A percentile compares a stretch with the other conserved stretches of the same genome.
phyloP scores from a whole-genome alignment of 345 rosid genomes.

The Euclidium syriacum region DNA sequence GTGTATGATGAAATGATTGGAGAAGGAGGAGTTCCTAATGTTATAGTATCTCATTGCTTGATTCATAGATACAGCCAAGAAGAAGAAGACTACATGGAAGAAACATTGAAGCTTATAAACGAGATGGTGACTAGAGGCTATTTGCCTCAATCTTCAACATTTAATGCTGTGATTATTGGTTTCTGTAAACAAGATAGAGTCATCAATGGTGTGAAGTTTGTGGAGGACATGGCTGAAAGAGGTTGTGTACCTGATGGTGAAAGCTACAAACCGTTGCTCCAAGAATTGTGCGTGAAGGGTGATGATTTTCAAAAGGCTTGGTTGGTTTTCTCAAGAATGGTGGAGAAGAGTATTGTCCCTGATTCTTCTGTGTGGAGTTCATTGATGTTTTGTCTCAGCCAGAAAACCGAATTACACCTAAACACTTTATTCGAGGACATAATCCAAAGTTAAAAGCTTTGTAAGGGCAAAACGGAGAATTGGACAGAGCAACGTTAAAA shows the following conservation, averaged over 20 bases:
- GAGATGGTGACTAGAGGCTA: conserved; percentile 45
- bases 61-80: conserved; percentile 49
- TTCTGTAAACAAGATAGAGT: conserved; percentile 58
- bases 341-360: conserved; percentile 50
- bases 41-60: conserved; percentile 51
- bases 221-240: conserved; percentile 58
- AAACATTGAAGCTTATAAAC: conserved; percentile 53
- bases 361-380: conserved; percentile 51
- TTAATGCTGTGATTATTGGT: conserved; percentile 47
- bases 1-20: conserved; percentile 45
- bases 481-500: conserved; percentile 9
- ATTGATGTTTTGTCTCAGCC: conserved; percentile 42
- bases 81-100: conserved; percentile 36
- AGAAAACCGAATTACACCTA: conserved; percentile 25
- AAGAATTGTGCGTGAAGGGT: conserved; percentile 40
- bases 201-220: conserved; percentile 46
- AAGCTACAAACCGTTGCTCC: conserved; percentile 43
- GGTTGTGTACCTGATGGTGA: conserved; percentile 45
- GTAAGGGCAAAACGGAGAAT: conserved; percentile 27
- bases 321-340: conserved; percentile 46
- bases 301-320: conserved; percentile 46
- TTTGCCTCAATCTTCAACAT: conserved; percentile 46
- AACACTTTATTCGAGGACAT: conserved; percentile 26
- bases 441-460: conserved; percentile 6
- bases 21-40: conserved; percentile 50